phyloP scores from a whole-genome alignment of 305 asterid genomes.

The Euphrasia arctica region DNA sequence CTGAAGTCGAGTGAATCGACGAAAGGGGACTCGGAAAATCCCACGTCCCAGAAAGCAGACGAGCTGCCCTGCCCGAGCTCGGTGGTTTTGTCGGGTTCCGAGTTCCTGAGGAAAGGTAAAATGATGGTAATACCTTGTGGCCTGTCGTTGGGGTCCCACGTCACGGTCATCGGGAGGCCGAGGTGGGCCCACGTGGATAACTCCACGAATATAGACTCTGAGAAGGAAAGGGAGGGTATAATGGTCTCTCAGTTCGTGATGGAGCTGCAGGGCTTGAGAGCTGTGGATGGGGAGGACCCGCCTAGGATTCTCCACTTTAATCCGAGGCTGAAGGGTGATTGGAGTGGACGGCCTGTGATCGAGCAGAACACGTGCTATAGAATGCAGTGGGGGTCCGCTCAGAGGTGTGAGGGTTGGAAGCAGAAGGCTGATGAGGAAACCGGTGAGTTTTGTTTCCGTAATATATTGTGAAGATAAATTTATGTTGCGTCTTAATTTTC shows the following conservation, averaged over 20 bases:
- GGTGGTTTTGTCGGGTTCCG: slow-evolving; percentile 43
- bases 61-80: slow-evolving; percentile 62
- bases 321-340: slow-evolving; percentile 87
- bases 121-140: slow-evolving; percentile 88
- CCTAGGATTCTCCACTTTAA: slow-evolving; percentile 87
- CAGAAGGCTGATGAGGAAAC: slow-evolving; percentile 82
- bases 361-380: slow-evolving; percentile 91
- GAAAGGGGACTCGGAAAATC: slow-evolving; percentile 21
- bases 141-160: slow-evolving; percentile 81
- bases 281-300: slow-evolving; percentile 93
- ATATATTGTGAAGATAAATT: slow-evolving; percentile 9
- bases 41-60: slow-evolving; percentile 27
- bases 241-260: slow-evolving; percentile 75
- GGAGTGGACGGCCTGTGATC: slow-evolving; percentile 83
- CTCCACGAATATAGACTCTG: slow-evolving; percentile 42
- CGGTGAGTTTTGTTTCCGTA: slow-evolving; percentile 43
- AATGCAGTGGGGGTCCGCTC: slow-evolving; percentile 92
- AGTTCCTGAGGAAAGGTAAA: slow-evolving; percentile 41
- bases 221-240: slow-evolving; percentile 30
- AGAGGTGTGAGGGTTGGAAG: slow-evolving; percentile 89
- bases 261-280: slow-evolving; percentile 86
- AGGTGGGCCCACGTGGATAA: slow-evolving; percentile 44
- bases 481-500: slow-evolving; percentile 20
- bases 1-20: slow-evolving; percentile 50
- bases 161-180: slow-evolving; percentile 80